Evolutionary conservation across 169 alveolate species (phyloP), one percentile per base, ranked within the genome.

Genomic region (Eimeria sp.): DNA sequence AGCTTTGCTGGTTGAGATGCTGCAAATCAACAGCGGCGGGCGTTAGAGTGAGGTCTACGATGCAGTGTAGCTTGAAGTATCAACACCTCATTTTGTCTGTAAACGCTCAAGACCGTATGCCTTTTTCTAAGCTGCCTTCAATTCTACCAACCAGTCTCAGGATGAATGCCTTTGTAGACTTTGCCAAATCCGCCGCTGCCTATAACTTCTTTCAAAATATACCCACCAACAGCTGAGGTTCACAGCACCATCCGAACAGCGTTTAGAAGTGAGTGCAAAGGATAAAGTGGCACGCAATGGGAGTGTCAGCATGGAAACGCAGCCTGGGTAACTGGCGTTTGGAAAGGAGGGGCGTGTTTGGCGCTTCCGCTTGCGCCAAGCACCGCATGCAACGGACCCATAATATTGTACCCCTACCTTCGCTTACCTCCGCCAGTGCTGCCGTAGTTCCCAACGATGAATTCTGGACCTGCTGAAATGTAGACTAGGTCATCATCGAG

Each of bases 131-230:
- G 14, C 78, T 4, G 49, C 22, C 20, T 70, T 11, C 27, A 70
- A 13, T 70, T 25, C 61, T 22, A 78, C 96, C 9, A 40, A 73
- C 95, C 94, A 25, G 96, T 95, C 61, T 87, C 95, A 1, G 94
- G 87, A n/a, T 95, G 95, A 22, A 95, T 76, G 22, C 95, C 96
- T 57, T 95, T 95, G 88, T 72, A 76, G 51, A 95, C 96, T 25
- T 87, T 89, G 30, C 96, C 96, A 34, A 87, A 95, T 51, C 96
- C 96, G 22, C 96, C 96, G 51, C 92, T 92, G 9, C 96, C 96
- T 9, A 95, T 67, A 18, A 47, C 61, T 54, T 86, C 95, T 45
- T 89, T 61, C 72, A 95, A 65, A 30, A 95, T 61, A 63, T 95
- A 95, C 54, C 96, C 96, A 0, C 94, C 96, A n/a, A 93, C 90